A percentile compares a stretch with the other conserved stretches of the same genome.
These are phyloP conservation scores for Syzygium aqueum DNA, from an alignment of 345 rosid species.

Conservation along the genomic window DNA sequence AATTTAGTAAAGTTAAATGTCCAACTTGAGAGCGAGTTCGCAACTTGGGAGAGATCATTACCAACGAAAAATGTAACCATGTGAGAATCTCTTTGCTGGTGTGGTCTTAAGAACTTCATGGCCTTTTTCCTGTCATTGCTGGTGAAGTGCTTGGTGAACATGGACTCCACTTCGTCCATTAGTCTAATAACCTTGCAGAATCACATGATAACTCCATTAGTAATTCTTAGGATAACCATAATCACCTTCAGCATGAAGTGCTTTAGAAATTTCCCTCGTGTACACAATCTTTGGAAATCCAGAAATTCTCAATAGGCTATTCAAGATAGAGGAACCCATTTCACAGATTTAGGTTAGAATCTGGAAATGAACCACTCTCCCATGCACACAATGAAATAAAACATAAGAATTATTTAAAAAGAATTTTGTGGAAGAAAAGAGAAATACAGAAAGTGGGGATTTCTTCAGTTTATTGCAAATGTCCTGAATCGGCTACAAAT, in stretches of 20 bases:
- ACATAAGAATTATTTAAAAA: not conserved
- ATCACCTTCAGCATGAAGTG: not conserved
- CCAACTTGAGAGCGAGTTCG: not conserved
- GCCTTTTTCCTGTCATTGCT: conserved; percentile 90
- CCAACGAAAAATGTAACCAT: conserved; percentile 93
- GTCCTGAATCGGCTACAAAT: too few relatives aligned
- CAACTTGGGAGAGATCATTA: conserved; percentile 5
- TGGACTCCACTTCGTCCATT: conserved; percentile 96
- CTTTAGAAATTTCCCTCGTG: not conserved
- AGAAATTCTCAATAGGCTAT: not conserved
- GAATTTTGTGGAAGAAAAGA: not conserved
- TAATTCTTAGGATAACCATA: not conserved
- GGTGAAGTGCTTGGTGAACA: conserved; percentile 86
- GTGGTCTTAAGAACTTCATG: conserved; percentile 89
- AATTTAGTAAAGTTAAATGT: not conserved
- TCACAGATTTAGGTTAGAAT: too few relatives aligned
- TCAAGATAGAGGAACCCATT: too few relatives aligned
- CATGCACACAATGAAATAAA: too few relatives aligned
- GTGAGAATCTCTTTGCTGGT: conserved; percentile 75
- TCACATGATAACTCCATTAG: not conserved
- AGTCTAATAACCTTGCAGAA: conserved; percentile 54
- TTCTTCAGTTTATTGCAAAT: too few relatives aligned
- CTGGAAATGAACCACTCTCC: too few relatives aligned
- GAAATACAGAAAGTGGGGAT: not conserved
- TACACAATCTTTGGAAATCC: not conserved